Conservation (phyloP, 176 grass and related monocot species). For the Puccinellia tenuiflora region DNA sequence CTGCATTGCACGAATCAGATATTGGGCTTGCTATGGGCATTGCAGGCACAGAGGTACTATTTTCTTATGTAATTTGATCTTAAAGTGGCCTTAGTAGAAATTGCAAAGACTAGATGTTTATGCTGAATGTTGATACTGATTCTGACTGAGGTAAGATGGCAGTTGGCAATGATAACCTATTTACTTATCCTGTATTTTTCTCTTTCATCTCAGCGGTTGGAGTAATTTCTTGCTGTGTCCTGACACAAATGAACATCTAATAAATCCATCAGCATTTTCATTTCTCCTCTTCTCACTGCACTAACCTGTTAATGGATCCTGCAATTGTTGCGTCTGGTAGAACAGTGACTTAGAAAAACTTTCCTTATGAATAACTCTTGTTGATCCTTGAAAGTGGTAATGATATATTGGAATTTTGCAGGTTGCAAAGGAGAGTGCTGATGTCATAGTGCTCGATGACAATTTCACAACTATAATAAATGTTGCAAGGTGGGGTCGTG, state of each 20-base stretch:
- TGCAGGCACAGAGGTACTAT: constrained; percentile 86
- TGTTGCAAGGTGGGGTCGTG: constrained; percentile 71
- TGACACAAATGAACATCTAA: background rate
- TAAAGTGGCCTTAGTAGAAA: constrained; percentile 18
- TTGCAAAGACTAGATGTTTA: background rate
- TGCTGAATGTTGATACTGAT: background rate
- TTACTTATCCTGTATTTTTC: background rate
- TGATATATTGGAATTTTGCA: background rate
- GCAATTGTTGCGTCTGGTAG: background rate
- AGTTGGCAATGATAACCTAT: background rate
- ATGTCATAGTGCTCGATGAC: constrained; percentile 84
- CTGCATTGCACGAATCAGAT: constrained; percentile 90
- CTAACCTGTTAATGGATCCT: background rate
- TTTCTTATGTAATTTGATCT: background rate
- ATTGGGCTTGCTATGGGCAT: constrained; percentile 99
- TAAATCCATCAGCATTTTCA: background rate
- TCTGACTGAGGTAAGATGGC: background rate
- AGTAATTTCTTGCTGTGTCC: background rate
- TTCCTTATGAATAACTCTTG: background rate
- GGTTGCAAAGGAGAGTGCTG: constrained; percentile 91
- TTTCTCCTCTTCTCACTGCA: background rate
- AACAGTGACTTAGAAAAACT: background rate
- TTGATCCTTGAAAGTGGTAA: background rate
- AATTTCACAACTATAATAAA: constrained; percentile 89
- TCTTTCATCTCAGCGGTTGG: background rate